A percentile compares a stretch with the other conserved stretches of the same genome.
These are phyloP conservation scores for Calonectria montana DNA, from an alignment of 2,329 filamentous ascomycete species.

Conservation along the genomic window DNA sequence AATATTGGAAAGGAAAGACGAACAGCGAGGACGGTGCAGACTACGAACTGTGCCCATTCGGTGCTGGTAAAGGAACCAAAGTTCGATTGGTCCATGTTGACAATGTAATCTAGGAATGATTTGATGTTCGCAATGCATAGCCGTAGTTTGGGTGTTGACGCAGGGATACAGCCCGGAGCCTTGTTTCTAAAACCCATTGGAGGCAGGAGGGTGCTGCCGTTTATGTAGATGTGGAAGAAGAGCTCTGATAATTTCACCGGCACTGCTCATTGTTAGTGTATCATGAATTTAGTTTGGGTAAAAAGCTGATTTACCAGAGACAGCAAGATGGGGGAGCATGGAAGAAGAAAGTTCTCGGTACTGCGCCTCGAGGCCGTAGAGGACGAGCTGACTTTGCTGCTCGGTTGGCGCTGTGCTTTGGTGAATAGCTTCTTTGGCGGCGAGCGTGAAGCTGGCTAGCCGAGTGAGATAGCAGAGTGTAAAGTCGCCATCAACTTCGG, in stretches of 20 bases:
- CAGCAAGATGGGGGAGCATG: conserved; percentile 50
- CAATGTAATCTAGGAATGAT: conserved; percentile 48
- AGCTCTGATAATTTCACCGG: conserved; percentile 47
- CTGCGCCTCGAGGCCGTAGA: conserved; percentile 61
- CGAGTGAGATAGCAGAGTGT: conserved; percentile 57
- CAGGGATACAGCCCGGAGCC: conserved; percentile 23
- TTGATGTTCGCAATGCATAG: conserved; percentile 42
- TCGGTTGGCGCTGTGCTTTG: conserved; percentile 44
- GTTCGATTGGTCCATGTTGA: conserved; percentile 43
- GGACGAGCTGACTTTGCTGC: conserved; percentile 57
- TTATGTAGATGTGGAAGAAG: conserved; percentile 53
- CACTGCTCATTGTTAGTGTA: conserved; percentile 39
- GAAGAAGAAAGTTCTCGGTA: conserved; percentile 52
- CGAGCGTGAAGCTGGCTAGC: conserved; percentile 53
- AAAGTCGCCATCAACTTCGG: conserved; percentile 52
- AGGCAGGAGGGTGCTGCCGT: conserved; percentile 51
- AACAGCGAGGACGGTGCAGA: conserved; percentile 54
- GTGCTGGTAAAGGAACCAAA: conserved; percentile 53
- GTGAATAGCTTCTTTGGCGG: conserved; percentile 49
- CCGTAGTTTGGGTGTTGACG: conserved; percentile 34
- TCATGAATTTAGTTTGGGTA: too few species aligned
- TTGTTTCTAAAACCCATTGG: conserved; percentile 20
- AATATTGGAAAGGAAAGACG: conserved; percentile 59
- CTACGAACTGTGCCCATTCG: conserved; percentile 58
- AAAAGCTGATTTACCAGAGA: conserved; percentile 25